Percentiles rank a stretch among this genome's conserved stretches.
phyloP scores from a whole-genome alignment of 2,329 filamentous ascomycete genomes.

The Pseudocercospora pini-densiflorae region DNA sequence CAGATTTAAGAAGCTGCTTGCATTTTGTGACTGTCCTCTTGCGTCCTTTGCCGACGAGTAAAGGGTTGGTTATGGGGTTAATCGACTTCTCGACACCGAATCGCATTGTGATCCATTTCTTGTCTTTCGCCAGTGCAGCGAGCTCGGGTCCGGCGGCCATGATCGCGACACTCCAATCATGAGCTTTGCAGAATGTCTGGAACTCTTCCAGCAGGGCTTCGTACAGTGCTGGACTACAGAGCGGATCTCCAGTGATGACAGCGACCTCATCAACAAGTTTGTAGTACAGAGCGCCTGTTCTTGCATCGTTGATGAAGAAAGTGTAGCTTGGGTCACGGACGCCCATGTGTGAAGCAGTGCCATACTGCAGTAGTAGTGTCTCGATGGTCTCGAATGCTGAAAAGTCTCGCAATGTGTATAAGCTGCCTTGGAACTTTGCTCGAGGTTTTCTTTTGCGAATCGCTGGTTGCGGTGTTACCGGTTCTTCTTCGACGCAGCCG shows the following conservation, averaged over 20 bases:
- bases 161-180: constrained; percentile 2
- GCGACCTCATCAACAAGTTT: constrained; percentile 15
- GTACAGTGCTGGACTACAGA: constrained; percentile 2
- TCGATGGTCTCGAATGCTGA: constrained; percentile 9
- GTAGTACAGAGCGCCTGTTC: constrained; percentile 11
- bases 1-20: constrained; percentile 10
- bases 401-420: constrained; percentile 9
- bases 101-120: constrained; percentile 9
- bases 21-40: constrained; percentile 15
- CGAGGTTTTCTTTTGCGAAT: not conserved
- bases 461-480: not conserved
- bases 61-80: constrained; percentile 6
- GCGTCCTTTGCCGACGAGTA: constrained; percentile 10
- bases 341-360: constrained; percentile 14
- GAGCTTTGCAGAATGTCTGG: constrained; percentile 1
- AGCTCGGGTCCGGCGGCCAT: constrained; percentile 4
- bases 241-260: constrained; percentile 14
- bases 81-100: constrained; percentile 11
- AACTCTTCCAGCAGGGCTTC: constrained; percentile 3
- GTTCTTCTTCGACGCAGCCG: not conserved
- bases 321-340: constrained; percentile 12
- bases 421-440: constrained; percentile 5
- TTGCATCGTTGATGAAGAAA: constrained; percentile 11
- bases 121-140: not conserved
- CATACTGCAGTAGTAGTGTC: constrained; percentile 10